These are phyloP conservation scores for Vaccinium darrowii DNA, from an alignment of 148 eudicot genomes.

Conservation along the genomic window DNA sequence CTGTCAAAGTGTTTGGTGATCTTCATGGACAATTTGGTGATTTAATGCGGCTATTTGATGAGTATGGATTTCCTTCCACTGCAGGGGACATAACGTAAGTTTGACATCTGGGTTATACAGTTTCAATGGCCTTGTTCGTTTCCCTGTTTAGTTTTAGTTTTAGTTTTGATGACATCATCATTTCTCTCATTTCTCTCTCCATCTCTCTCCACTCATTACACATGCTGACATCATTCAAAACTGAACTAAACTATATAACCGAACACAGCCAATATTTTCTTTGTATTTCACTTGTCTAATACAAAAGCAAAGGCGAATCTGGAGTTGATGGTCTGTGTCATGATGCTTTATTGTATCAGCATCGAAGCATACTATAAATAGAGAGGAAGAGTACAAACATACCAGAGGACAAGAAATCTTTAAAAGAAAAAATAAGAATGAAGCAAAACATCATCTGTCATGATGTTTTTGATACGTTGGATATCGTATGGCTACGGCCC, in stretches of 20 bases:
- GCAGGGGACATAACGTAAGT: conserved; percentile 97
- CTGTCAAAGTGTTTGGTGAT: conserved; percentile 96
- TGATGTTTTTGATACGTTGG: neutral
- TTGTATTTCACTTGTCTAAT: neutral
- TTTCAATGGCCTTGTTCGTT: neutral
- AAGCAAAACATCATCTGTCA: neutral
- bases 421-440: neutral
- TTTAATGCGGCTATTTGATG: conserved; percentile 93
- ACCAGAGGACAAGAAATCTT: neutral
- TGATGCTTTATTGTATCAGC: neutral
- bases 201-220: no score
- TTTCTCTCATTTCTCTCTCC: no score
- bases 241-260: no score
- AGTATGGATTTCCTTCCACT: conserved; percentile 97
- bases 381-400: neutral
- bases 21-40: conserved; percentile 99
- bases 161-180: no score
- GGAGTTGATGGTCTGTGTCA: neutral
- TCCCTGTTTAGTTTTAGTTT: no score
- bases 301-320: conserved; percentile 3
- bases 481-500: no score
- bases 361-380: neutral
- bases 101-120: neutral
- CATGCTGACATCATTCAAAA: no score
- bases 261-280: neutral